A percentile compares a stretch with the other conserved stretches of the same genome.
Evolutionary conservation across 495 filamentous ascomycete species (phyloP).

Genomic region (Podospora sp.): DNA sequence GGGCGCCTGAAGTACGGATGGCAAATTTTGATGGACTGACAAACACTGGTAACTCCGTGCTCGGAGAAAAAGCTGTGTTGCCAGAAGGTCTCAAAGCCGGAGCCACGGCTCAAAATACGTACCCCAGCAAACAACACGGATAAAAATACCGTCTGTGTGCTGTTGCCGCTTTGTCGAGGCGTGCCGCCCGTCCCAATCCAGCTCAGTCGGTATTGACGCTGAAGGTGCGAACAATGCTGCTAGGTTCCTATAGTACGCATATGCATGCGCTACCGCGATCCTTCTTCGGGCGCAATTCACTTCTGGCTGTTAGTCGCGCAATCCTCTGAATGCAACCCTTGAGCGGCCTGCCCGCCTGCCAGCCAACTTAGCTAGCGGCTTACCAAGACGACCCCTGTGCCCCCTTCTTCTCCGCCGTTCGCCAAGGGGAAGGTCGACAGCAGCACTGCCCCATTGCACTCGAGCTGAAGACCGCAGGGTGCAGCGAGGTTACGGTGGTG

Average conservation of each 20-base stretch:
- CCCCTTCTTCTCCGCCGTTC: neutral
- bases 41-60: neutral
- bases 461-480: neutral
- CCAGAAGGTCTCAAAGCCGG: neutral
- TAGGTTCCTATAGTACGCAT: neutral
- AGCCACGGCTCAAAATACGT: neutral
- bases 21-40: neutral
- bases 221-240: neutral
- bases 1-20: neutral
- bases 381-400: neutral
- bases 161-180: neutral
- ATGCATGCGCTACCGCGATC: conserved; percentile 5
- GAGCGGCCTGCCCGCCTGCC: neutral
- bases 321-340: conserved; percentile 9
- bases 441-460: conserved; percentile 14
- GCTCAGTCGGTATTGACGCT: conserved; percentile 1
- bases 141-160: conserved; percentile 8
- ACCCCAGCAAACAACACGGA: neutral
- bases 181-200: neutral
- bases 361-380: neutral
- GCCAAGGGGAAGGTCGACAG: neutral
- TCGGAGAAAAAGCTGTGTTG: neutral
- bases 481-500: neutral
- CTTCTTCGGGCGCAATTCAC: neutral
- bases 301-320: neutral